A percentile compares a stretch with the other conserved stretches of the same genome.
Conservation (phyloP, 176 grass and related monocot genomes). For the Oryza longistaminata region DNA sequence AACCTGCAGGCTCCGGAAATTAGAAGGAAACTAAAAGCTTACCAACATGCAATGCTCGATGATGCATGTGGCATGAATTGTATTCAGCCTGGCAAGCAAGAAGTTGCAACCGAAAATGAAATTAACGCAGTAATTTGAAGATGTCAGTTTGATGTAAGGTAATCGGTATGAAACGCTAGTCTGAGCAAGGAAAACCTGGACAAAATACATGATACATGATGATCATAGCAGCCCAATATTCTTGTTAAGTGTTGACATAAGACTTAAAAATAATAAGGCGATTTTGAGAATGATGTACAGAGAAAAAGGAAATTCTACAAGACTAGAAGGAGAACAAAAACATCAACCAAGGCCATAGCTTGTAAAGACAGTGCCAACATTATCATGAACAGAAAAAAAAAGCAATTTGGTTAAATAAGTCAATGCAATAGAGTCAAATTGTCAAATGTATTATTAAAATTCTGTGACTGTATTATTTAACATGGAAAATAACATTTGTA, state of each 20-base stretch:
- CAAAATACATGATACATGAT: slow-evolving; percentile 35
- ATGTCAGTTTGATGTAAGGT: slow-evolving; percentile 3
- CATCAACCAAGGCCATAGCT: neutral
- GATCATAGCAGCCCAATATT: neutral
- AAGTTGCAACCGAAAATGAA: neutral
- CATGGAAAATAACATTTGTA: neutral
- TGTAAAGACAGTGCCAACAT: slow-evolving; percentile 16
- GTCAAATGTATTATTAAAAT: slow-evolving; percentile 17
- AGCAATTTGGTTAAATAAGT: slow-evolving; percentile 19
- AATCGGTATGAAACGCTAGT: too few species aligned
- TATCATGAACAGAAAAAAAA: neutral
- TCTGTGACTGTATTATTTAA: slow-evolving; percentile 13
- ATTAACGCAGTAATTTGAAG: neutral
- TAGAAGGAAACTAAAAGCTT: slow-evolving; percentile 25
- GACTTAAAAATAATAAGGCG: neutral
- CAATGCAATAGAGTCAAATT: slow-evolving; percentile 6
- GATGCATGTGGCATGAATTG: neutral
- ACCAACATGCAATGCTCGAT: slow-evolving; percentile 10
- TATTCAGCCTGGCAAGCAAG: neutral
- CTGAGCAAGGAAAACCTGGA: neutral
- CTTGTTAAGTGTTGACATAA: neutral
- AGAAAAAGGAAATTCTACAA: slow-evolving; percentile 1
- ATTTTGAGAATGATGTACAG: neutral
- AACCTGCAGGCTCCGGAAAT: neutral
- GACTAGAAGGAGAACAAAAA: neutral